Evolutionary conservation across 495 filamentous ascomycete species (phyloP).

Genomic region (Penicillium atrosanguineum): DNA sequence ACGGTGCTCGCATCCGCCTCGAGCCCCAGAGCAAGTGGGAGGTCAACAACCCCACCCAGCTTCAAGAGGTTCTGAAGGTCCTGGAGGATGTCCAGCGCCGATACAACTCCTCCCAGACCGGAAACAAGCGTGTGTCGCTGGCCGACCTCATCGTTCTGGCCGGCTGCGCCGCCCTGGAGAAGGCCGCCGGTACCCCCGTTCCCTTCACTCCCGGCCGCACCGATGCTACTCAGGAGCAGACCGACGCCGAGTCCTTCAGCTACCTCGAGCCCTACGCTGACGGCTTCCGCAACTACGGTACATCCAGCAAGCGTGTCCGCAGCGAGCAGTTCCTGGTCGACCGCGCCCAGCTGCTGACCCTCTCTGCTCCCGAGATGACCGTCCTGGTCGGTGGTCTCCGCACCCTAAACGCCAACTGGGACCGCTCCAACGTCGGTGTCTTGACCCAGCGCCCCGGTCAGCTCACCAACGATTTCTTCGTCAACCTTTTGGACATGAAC

Average conservation of each 20-base stretch:
- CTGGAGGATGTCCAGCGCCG: constrained; percentile 60
- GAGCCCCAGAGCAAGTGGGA: constrained; percentile 64
- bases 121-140: constrained; percentile 65
- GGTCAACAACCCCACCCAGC: constrained; percentile 62
- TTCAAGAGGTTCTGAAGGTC: constrained; percentile 53
- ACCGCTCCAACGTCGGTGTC: constrained; percentile 60
- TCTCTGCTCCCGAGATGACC: constrained; percentile 64
- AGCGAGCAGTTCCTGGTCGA: constrained; percentile 67
- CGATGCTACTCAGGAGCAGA: constrained; percentile 61
- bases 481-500: constrained; percentile 66
- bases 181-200: constrained; percentile 37
- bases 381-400: constrained; percentile 67
- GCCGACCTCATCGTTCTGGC: constrained; percentile 71
- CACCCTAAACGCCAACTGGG: constrained; percentile 62
- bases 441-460: constrained; percentile 61
- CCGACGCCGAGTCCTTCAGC: constrained; percentile 58
- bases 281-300: constrained; percentile 74
- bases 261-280: constrained; percentile 62
- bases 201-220: constrained; percentile 47
- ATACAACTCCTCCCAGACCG: constrained; percentile 51
- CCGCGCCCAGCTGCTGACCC: constrained; percentile 62
- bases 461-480: constrained; percentile 74
- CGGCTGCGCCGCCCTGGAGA: constrained; percentile 45
- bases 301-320: constrained; percentile 52
- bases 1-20: constrained; percentile 72